Percentiles rank a stretch among this genome's conserved stretches.
These are phyloP conservation scores for Xylaria nigripes DNA, from an alignment of 495 filamentous ascomycete species.

Conservation along the genomic window DNA sequence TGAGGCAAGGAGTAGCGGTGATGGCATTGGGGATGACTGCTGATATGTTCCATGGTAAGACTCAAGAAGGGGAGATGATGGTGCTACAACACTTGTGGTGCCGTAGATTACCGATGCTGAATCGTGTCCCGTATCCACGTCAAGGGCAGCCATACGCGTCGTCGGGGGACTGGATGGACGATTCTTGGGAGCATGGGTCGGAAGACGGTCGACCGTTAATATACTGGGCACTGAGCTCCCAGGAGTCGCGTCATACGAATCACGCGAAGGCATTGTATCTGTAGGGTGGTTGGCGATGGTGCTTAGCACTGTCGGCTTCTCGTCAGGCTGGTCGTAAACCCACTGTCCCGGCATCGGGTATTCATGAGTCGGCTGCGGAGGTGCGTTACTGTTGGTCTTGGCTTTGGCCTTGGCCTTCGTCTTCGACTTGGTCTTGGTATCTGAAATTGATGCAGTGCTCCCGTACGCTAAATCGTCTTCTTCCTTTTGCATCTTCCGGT, in stretches of 20 bases:
- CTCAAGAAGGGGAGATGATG: conserved; percentile 78
- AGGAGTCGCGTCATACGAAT: conserved; percentile 23
- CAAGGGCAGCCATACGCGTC: conserved; percentile 38
- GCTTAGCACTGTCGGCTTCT: conserved; percentile 39
- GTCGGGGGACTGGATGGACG: conserved; percentile 42
- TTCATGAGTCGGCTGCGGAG: conserved; percentile 7
- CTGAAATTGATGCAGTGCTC: conserved; percentile 15
- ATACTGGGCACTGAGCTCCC: conserved; percentile 23
- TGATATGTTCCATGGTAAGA: conserved; percentile 94
- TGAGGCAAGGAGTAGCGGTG: conserved; percentile 49
- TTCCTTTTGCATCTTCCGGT: conserved; percentile 26
- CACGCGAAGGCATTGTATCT: conserved; percentile 17
- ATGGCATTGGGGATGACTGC: conserved; percentile 90
- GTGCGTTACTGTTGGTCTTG: conserved; percentile 21
- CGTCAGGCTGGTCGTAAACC: conserved; percentile 41
- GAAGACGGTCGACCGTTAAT: conserved; percentile 33
- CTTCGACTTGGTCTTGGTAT: conserved; percentile 7
- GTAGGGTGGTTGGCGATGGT: conserved; percentile 16
- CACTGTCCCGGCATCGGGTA: conserved; percentile 45
- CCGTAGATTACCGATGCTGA: conserved; percentile 35
- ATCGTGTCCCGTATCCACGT: conserved; percentile 35
- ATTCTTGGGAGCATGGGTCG: conserved; percentile 26
- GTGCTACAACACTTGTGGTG: conserved; percentile 48
- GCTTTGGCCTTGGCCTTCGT: conserved; percentile 15
- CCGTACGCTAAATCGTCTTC: conserved; percentile 44